Percentiles rank a stretch among this genome's conserved stretches.
Conservation (phyloP, 1,139 yeast species). For the Taphrina communis region DNA sequence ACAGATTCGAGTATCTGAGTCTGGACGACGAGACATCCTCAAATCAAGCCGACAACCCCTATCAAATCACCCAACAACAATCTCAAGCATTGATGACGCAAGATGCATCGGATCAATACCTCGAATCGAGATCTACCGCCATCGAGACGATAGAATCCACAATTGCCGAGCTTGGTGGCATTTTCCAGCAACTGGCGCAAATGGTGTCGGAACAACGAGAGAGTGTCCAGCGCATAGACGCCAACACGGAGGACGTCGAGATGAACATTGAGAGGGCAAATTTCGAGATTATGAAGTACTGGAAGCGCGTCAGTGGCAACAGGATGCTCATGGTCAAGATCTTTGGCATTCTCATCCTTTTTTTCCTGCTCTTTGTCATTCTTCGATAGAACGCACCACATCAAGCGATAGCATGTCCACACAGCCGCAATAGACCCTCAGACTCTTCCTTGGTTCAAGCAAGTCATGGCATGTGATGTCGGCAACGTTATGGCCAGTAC, state of each 20-base stretch:
- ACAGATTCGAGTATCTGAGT: conserved; percentile 34
- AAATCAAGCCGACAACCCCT: conserved; percentile 37
- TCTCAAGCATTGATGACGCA: conserved; percentile 37
- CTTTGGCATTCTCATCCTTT: conserved; percentile 75
- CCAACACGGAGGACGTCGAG: conserved; percentile 90
- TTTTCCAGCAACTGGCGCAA: conserved; percentile 92
- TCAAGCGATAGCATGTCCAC: too few species aligned
- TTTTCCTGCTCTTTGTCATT: conserved; percentile 48
- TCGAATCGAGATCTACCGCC: conserved; percentile 84
- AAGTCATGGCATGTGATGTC: too few species aligned
- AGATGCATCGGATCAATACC: conserved; percentile 71
- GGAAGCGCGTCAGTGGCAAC: conserved; percentile 83
- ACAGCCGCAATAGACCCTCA: too few species aligned
- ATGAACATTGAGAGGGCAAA: conserved; percentile 92
- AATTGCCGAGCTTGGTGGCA: conserved; percentile 92
- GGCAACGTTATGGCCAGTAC: background rate
- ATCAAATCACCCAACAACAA: conserved; percentile 24
- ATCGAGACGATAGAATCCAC: conserved; percentile 96
- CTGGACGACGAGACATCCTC: conserved; percentile 28
- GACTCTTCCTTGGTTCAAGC: too few species aligned
- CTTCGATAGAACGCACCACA: conserved; percentile 43
- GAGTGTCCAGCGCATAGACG: conserved; percentile 85
- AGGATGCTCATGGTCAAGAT: conserved; percentile 90
- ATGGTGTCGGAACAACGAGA: conserved; percentile 99
- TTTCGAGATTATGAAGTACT: conserved; percentile 86